These are phyloP conservation scores for Dorcoceras hygrometricum DNA, from an alignment of 257 asterid genomes.

Conservation along the genomic window DNA sequence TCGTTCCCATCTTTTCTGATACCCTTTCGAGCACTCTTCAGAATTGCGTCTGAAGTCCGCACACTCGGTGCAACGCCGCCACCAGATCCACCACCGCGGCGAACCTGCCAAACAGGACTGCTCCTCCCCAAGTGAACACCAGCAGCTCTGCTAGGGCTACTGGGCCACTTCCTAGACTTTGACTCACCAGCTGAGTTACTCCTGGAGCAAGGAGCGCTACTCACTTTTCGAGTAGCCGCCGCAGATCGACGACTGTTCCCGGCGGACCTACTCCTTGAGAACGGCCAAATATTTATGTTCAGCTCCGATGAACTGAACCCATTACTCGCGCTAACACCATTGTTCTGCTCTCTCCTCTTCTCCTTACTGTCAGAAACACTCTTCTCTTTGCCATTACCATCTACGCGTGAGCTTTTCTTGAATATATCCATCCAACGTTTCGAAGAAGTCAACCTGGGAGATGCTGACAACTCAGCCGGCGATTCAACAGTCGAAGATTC, in stretches of 20 bases:
- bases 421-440: slow-evolving; percentile 86
- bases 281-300: slow-evolving; percentile 95
- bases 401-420: slow-evolving; percentile 30
- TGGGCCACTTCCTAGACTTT: slow-evolving; percentile 72
- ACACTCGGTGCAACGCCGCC: slow-evolving; percentile 1
- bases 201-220: slow-evolving; percentile 97
- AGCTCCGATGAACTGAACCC: slow-evolving; percentile 64
- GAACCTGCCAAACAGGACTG: slow-evolving; percentile 89
- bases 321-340: slow-evolving; percentile 28
- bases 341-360: slow-evolving; percentile 52
- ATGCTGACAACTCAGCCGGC: slow-evolving; percentile 27
- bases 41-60: slow-evolving; percentile 23
- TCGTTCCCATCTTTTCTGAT: slow-evolving; percentile 33
- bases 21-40: slow-evolving; percentile 33
- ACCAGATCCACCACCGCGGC: slow-evolving; percentile 35
- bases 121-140: slow-evolving; percentile 80
- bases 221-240: slow-evolving; percentile 57
- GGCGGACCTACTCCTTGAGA: slow-evolving; percentile 88
- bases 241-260: slow-evolving; percentile 71
- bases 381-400: slow-evolving; percentile 26
- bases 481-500: slow-evolving; percentile 21
- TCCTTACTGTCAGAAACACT: slow-evolving; percentile 22
- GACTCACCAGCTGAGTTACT: slow-evolving; percentile 91
- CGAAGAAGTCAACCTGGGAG: slow-evolving; percentile 48
- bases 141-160: slow-evolving; percentile 57